Base-by-base conservation (phyloP, 345 rosid genomes). In the Carallia brachiata region DNA sequence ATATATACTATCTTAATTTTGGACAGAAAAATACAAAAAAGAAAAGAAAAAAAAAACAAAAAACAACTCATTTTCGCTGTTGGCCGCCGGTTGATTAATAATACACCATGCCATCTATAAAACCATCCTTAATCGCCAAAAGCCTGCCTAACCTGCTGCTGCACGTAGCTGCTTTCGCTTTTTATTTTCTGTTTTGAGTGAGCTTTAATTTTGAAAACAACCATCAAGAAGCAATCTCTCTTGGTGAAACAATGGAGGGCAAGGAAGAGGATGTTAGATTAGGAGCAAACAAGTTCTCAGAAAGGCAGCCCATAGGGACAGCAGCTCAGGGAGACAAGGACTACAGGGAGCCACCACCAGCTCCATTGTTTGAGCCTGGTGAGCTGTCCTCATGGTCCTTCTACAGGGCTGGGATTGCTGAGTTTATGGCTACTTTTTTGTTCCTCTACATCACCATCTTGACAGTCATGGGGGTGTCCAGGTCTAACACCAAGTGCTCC, bases 181-280 rank as follows among this genome's bases (percentile, higher is more conserved):
- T 13, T 28, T 5, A 7, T 9, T 0, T 23, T 17, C 13, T 53
- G 60, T 28, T 19, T 19, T 54, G 37, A 66, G 62, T 36, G 61
- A 4, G 58, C 58, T 54, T n/a, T 54, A 9, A 19, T 23, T 55
- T 55, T 23, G 13, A 1, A 55, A 12, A 4, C 31, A 19, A 19
- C 13, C 60, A 37, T 6, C 28, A 68, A 67, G 30, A 58, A 31
- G 16, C 44, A 12, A 40, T 17, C 57, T 58, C 59, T 47, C 52
- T 28, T 27, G 28, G n/a, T 6, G 23, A 16, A 55, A 28, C 27
- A 44, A 82, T 82, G 85, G 85, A 78, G 36, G 82, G 85, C 63
- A 82, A 78, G 61, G 82, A 82, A 75, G 85, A 81, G 55, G 84
- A 81, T 67, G 84, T 81, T 69, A 73, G 70, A 67, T 65, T 78